A percentile compares a stretch with the other conserved stretches of the same genome.
phyloP scores from a whole-genome alignment of 805 yeast genomes.

The Monosporozyma solicola region DNA sequence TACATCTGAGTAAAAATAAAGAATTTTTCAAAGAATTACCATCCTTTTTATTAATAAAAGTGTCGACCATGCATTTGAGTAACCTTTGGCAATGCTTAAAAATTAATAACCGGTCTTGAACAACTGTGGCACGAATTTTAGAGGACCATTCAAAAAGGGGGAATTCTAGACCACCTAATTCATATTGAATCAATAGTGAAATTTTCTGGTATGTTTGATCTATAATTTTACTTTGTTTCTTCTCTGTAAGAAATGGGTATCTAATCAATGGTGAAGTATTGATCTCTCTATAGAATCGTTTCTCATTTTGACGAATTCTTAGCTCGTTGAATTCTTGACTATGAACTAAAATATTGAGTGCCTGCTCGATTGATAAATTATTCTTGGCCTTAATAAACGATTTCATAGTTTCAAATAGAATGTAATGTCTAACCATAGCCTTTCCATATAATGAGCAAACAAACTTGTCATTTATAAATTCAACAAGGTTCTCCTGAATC shows the following conservation, averaged over 20 bases:
- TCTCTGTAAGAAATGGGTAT: slow-evolving; percentile 30
- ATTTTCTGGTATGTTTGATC: slow-evolving; percentile 32
- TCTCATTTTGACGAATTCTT: slow-evolving; percentile 38
- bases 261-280: slow-evolving; percentile 33
- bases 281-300: slow-evolving; percentile 36
- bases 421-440: slow-evolving; percentile 43
- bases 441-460: slow-evolving; percentile 37
- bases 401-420: slow-evolving; percentile 38
- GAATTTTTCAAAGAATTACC: slow-evolving; percentile 34
- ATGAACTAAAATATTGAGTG: slow-evolving; percentile 26
- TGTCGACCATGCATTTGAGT: slow-evolving; percentile 37
- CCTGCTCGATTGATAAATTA: slow-evolving; percentile 12
- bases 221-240: slow-evolving; percentile 19
- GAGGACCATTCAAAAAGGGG: slow-evolving; percentile 37
- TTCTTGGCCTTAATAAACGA: slow-evolving; percentile 18
- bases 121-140: slow-evolving; percentile 33
- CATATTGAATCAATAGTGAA: slow-evolving; percentile 38
- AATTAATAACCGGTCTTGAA: slow-evolving; percentile 37
- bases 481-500: slow-evolving; percentile 22
- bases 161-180: slow-evolving; percentile 41
- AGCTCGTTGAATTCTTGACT: slow-evolving; percentile 36
- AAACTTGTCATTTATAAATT: slow-evolving; percentile 10
- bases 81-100: slow-evolving; percentile 38
- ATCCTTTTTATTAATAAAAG: slow-evolving; percentile 35
- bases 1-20: slow-evolving; percentile 33